phyloP scores from a whole-genome alignment of 108 stramenopile genomes.

The Skeletonema menzelii region DNA sequence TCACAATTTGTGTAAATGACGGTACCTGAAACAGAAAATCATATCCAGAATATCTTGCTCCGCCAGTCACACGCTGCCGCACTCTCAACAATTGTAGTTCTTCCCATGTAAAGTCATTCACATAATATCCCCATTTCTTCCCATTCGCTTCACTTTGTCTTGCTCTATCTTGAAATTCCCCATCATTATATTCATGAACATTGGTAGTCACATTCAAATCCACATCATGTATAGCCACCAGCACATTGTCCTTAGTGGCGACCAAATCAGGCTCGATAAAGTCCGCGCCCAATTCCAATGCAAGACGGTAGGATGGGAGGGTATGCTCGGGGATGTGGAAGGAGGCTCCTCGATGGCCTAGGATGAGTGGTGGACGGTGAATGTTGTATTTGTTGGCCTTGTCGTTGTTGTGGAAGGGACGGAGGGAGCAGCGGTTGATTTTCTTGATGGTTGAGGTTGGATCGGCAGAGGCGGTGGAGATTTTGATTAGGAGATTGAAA shows the following conservation, averaged over 20 bases:
- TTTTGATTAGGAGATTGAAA: neutral
- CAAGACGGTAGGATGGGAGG: constrained; percentile 71
- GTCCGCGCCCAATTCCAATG: constrained; percentile 80
- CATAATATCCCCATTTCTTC: constrained; percentile 54
- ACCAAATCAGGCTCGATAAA: constrained; percentile 85
- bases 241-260: constrained; percentile 50
- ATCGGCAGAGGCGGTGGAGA: neutral
- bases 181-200: constrained; percentile 46
- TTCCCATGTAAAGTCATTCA: constrained; percentile 63
- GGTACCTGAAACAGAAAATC: constrained; percentile 66
- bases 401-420: neutral
- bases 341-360: constrained; percentile 80
- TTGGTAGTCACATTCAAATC: constrained; percentile 76
- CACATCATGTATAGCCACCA: constrained; percentile 66
- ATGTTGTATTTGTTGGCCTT: neutral
- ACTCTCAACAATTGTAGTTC: constrained; percentile 63
- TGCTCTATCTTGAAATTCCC: constrained; percentile 12
- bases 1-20: constrained; percentile 62
- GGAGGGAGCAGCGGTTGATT: constrained; percentile 29
- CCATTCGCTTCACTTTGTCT: constrained; percentile 8
- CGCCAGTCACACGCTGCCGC: constrained; percentile 48
- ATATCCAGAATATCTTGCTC: constrained; percentile 42
- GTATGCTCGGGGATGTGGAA: constrained; percentile 79
- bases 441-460: neutral
- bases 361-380: constrained; percentile 31